Conservation (phyloP, 768 basidiomycete species). For the Suillus occidentalis region DNA sequence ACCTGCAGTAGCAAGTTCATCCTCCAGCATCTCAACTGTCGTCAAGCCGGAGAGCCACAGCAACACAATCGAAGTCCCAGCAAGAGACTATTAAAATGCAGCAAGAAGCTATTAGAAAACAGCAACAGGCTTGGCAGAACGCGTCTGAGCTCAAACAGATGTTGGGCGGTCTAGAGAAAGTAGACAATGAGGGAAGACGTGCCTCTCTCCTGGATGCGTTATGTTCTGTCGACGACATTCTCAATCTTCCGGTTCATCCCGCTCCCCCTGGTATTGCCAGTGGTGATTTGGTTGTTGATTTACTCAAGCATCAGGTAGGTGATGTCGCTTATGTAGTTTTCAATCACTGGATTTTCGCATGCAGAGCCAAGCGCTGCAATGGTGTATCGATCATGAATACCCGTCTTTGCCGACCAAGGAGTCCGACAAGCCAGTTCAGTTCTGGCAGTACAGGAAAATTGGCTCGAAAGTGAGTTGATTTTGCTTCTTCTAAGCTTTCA, state of each 20-base stretch:
- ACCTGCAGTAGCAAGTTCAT: conserved; percentile 11
- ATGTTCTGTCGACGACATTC: conserved; percentile 66
- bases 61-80: conserved; percentile 35
- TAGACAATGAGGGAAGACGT: conserved; percentile 75
- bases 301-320: conserved; percentile 80
- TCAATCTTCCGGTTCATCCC: conserved; percentile 68
- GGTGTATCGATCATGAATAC: conserved; percentile 83
- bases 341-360: neutral
- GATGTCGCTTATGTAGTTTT: neutral
- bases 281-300: conserved; percentile 67
- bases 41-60: conserved; percentile 18
- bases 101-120: conserved; percentile 36
- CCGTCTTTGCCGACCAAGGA: conserved; percentile 69
- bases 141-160: conserved; percentile 69
- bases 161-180: conserved; percentile 67
- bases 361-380: conserved; percentile 80
- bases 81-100: conserved; percentile 30
- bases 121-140: conserved; percentile 54
- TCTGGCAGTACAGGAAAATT: conserved; percentile 74
- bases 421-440: conserved; percentile 77
- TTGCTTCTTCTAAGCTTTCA: neutral
- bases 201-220: conserved; percentile 69
- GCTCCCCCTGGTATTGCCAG: conserved; percentile 68
- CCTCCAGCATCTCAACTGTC: conserved; percentile 14
- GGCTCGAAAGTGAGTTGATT: conserved; percentile 48